Evolutionary conservation across 1,284 basidiomycete genomes (phyloP).

Genomic region (Apiotrichum mycotoxinovorans): DNA sequence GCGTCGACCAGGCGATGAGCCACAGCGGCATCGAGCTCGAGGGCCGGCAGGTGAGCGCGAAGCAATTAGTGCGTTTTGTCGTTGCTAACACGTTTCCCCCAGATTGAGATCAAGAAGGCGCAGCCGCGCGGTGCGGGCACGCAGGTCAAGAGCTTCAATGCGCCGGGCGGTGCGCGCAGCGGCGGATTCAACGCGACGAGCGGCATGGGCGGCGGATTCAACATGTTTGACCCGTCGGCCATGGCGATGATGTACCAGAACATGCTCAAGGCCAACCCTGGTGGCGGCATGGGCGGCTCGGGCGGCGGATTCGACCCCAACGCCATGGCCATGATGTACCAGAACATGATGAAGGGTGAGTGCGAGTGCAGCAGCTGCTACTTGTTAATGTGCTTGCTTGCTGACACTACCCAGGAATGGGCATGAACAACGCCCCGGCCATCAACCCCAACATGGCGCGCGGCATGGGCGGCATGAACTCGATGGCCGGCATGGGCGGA

Average conservation of each 20-base stretch:
- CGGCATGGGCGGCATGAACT: constrained; percentile 13
- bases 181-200: constrained; percentile 18
- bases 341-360: constrained; percentile 53
- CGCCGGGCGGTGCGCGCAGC: constrained; percentile 25
- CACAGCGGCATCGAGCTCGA: constrained; percentile 84
- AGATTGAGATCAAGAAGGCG: constrained; percentile 94
- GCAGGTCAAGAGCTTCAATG: constrained; percentile 43
- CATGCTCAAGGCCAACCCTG: constrained; percentile 49
- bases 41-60: constrained; percentile 71
- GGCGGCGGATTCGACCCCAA: constrained; percentile 51
- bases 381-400: background rate
- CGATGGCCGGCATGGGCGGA: constrained; percentile 29
- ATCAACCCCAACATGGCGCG: constrained; percentile 48
- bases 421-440: constrained; percentile 43
- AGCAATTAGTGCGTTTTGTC: background rate
- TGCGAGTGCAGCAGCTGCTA: background rate
- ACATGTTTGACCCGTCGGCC: constrained; percentile 53
- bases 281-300: constrained; percentile 25
- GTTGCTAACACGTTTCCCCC: background rate
- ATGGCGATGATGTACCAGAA: constrained; percentile 57
- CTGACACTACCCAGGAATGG: constrained; percentile 27
- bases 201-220: constrained; percentile 15
- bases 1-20: constrained; percentile 77
- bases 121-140: constrained; percentile 63
- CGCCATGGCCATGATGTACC: constrained; percentile 57